A percentile compares a stretch with the other conserved stretches of the same genome.
phyloP scores from a whole-genome alignment of 2,329 filamentous ascomycete species.

The Talaromyces verruculosus region DNA sequence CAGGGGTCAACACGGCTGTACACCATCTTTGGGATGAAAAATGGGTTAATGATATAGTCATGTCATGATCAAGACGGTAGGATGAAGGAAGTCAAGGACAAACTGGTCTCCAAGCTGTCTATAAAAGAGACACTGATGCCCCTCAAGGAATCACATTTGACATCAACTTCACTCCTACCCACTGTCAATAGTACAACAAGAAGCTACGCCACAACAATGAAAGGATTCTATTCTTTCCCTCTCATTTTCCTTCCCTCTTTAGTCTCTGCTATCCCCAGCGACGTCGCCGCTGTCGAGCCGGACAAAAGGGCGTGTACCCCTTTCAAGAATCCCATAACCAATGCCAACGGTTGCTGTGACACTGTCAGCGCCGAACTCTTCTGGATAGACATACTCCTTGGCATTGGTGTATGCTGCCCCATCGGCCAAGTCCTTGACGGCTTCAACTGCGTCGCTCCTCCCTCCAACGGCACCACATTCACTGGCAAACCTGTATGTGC shows the following conservation, averaged over 20 bases:
- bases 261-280: slow-evolving; percentile 10
- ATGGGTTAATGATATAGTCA: not conserved
- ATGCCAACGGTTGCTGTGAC: slow-evolving; percentile 17
- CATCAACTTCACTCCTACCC: not conserved
- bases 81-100: not conserved
- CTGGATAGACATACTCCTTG: slow-evolving; percentile 16
- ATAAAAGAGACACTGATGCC: not conserved
- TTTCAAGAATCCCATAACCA: slow-evolving; percentile 12
- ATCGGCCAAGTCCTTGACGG: slow-evolving; percentile 13
- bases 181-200: not conserved
- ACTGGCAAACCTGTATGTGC: slow-evolving; percentile 9
- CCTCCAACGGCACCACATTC: not conserved
- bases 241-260: slow-evolving; percentile 12
- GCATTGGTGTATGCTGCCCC: slow-evolving; percentile 13
- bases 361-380: slow-evolving; percentile 13
- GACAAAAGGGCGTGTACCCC: slow-evolving; percentile 12
- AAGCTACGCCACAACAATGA: slow-evolving; percentile 4
- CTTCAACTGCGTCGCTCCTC: slow-evolving; percentile 16
- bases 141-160: not conserved
- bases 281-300: slow-evolving; percentile 1
- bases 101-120: not conserved
- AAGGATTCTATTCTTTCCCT: not conserved
- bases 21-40: not conserved
- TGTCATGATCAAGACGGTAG: not conserved
- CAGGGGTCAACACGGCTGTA: not conserved